Evolutionary conservation across 345 rosid species (phyloP).

Genomic region (Eucalyptus paniculata): DNA sequence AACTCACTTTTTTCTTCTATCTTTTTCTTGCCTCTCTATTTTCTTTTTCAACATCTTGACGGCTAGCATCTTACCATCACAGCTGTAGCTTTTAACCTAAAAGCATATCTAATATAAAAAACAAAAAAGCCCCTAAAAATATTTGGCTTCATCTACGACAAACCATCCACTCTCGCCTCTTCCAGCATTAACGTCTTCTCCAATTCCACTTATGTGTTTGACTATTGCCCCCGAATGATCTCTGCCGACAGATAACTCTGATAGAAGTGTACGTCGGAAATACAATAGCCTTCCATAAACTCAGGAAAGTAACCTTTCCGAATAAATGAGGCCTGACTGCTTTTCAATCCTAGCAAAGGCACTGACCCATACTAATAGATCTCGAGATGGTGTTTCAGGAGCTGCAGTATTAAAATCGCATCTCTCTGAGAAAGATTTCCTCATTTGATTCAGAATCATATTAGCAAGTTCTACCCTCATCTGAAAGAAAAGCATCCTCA

Average conservation of each 20-base stretch:
- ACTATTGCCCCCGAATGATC: constrained; percentile 9
- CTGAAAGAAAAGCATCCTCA: constrained; percentile 61
- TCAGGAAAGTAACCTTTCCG: constrained; percentile 42
- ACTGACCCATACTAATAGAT: constrained; percentile 19
- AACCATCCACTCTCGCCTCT: constrained; percentile 50
- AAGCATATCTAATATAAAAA: no score
- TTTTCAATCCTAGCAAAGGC: constrained; percentile 25
- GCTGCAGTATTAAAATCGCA: constrained; percentile 16
- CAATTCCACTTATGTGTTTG: constrained; percentile 12
- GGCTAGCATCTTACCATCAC: fast-evolving
- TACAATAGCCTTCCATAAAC: constrained; percentile 70
- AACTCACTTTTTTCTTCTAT: no score
- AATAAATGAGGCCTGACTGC: constrained; percentile 35
- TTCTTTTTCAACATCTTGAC: fast-evolving
- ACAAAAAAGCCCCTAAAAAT: no score
- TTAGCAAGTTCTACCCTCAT: constrained; percentile 20
- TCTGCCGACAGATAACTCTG: constrained; percentile 41
- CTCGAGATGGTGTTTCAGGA: constrained; percentile 15
- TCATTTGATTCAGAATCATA: constrained; percentile 18
- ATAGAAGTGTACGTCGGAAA: constrained; percentile 32
- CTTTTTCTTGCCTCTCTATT: no score
- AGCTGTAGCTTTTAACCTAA: no score
- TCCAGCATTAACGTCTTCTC: constrained; percentile 14
- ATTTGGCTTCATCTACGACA: no score
- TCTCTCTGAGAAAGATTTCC: constrained; percentile 23